A percentile compares a stretch with the other conserved stretches of the same genome.
These are phyloP conservation scores for Dothideomycetes sp. DNA, from an alignment of 2,329 filamentous ascomycete species.

Conservation along the genomic window DNA sequence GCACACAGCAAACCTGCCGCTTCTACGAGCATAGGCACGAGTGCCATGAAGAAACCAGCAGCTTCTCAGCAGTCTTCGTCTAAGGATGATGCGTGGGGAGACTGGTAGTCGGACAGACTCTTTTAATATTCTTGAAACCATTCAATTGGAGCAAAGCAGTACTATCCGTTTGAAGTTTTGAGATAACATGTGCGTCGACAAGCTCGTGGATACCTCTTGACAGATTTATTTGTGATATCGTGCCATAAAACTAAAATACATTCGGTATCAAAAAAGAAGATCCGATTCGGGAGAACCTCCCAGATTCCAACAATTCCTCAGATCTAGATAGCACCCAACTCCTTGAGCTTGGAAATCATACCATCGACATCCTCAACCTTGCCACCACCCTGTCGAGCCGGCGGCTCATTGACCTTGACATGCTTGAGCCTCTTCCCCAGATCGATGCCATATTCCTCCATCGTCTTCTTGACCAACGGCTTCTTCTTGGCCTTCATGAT, in stretches of 20 bases:
- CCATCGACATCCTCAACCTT: slow-evolving; percentile 97
- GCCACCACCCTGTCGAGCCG: slow-evolving; percentile 78
- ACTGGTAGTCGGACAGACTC: too few species aligned
- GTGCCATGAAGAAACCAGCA: slow-evolving; percentile 48
- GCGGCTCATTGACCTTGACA: slow-evolving; percentile 81
- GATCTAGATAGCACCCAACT: slow-evolving; percentile 74
- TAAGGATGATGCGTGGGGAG: slow-evolving; percentile 50
- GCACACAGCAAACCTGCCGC: slow-evolving; percentile 29
- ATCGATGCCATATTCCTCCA: slow-evolving; percentile 73
- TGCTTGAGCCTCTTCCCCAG: slow-evolving; percentile 72
- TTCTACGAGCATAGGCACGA: slow-evolving; percentile 51
- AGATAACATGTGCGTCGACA: too few species aligned
- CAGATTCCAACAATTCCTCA: background rate
- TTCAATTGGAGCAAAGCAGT: too few species aligned
- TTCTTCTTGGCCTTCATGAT: slow-evolving; percentile 99
- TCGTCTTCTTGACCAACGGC: slow-evolving; percentile 82
- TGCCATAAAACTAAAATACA: too few species aligned
- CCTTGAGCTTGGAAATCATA: slow-evolving; percentile 89
- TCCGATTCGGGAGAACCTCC: background rate
- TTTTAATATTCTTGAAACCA: too few species aligned
- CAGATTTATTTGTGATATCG: too few species aligned
- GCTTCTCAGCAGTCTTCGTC: slow-evolving; percentile 20
- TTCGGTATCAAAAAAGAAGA: too few species aligned
- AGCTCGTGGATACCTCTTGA: too few species aligned
- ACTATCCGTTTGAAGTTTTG: too few species aligned